Base-by-base conservation (phyloP, 1,284 basidiomycete genomes). In the Heterobasidion parviporum region DNA sequence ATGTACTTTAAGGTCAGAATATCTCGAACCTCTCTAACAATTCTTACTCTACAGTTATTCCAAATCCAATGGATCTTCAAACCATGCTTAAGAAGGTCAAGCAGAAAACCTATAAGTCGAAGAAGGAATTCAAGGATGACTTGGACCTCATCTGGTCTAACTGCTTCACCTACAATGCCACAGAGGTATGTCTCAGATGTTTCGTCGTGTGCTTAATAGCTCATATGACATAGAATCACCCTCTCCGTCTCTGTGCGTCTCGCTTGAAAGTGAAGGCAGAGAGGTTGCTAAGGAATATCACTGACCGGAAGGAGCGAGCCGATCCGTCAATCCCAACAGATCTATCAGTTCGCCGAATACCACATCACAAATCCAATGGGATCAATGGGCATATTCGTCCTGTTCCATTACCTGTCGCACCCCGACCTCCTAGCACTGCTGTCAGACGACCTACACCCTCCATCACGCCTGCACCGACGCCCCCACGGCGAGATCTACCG, bases 131-230 rank as follows among this genome's bases (percentile, higher is more conserved):
- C 70, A 87, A 88, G 60, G 86, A 89, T 59, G 97, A 99, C 71
- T 75, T 99, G 48, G 91, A 96, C 63, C 81, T 97, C 59, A 98
- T 99, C 63, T 99, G 96, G 96, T 84, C 87, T 54, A 99, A 99
- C 65, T 98, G 96, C 69, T 81, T 90, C 62, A 82, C 81, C 10
- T 99, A 98, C 72, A 99, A 99, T 68, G 87, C 89, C 26, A 82
- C 86, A 15, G 89, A 93, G 71, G 94, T 93, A 63, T 58, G 84
- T 76, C 35, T 15, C 16, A 16, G 10, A 43, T 32, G 16, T 9
- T 18, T 33, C 26, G n/a, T 50, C 16, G 8, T 15, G 34, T 18
- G 6, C 18, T 18, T 33, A 18, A 3, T 36, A 50, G 14, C 49
- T 15, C 34, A 50, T 35, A 41, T 45, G 18, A 33, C 8, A 2